A percentile compares a stretch with the other conserved stretches of the same genome.
Evolutionary conservation across 2,329 filamentous ascomycete genomes (phyloP).

Genomic region (Scedosporium aurantiacum): DNA sequence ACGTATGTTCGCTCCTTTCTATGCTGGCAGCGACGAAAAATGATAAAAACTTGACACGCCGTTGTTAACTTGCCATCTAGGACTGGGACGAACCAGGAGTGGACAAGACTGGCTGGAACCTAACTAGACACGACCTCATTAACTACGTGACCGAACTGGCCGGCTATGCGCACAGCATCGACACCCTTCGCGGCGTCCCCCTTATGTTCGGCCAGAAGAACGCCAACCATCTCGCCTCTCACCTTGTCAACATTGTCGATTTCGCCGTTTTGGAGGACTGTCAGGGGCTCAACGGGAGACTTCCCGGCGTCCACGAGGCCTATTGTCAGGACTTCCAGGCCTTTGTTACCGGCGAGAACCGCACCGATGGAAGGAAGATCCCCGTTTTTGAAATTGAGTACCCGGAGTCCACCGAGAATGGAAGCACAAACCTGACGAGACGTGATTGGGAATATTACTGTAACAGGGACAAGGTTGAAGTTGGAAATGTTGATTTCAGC

Average conservation of each 20-base stretch:
- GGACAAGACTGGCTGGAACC: conserved; percentile 18
- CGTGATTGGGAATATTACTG: conserved; percentile 18
- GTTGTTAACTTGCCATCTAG: background rate
- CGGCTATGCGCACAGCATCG: conserved; percentile 17
- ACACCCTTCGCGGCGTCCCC: conserved; percentile 13
- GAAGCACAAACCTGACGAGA: conserved; percentile 14
- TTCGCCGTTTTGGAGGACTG: conserved; percentile 27
- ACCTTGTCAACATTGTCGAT: conserved; percentile 17
- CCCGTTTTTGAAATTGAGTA: conserved; percentile 25
- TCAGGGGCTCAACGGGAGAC: conserved; percentile 8
- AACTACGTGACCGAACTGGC: conserved; percentile 19
- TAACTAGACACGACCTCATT: conserved; percentile 17
- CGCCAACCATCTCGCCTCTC: conserved; percentile 16
- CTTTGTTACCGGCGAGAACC: conserved; percentile 12
- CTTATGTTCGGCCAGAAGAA: conserved; percentile 25
- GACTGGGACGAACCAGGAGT: conserved; percentile 3
- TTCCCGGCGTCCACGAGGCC: conserved; percentile 13
- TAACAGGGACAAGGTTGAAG: conserved; percentile 9
- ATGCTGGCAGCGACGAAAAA: too few relatives aligned
- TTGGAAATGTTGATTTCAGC: conserved; percentile 19
- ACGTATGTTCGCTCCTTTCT: conserved; percentile 9
- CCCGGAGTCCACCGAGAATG: conserved; percentile 16
- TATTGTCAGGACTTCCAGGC: conserved; percentile 20
- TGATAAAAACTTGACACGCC: too few relatives aligned
- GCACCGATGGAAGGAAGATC: conserved; percentile 13